A percentile compares a stretch with the other conserved stretches of the same genome.
phyloP scores from a whole-genome alignment of 495 filamentous ascomycete species.

The Aspergillus conjunctus region DNA sequence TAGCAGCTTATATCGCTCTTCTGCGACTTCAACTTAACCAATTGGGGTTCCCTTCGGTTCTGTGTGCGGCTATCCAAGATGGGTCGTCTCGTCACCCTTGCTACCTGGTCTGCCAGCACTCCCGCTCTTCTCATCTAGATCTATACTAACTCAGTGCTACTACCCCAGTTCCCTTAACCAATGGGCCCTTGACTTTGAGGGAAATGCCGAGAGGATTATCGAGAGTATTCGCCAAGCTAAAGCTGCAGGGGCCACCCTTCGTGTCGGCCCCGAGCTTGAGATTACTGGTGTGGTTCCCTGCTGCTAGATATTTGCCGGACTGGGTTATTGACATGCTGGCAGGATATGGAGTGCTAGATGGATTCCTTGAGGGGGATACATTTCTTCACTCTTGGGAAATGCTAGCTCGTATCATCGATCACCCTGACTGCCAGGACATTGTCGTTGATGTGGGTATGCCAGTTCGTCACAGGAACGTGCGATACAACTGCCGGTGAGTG shows the following conservation, averaged over 20 bases:
- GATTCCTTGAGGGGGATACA: conserved; percentile 55
- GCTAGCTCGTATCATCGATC: conserved; percentile 62
- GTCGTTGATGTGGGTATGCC: conserved; percentile 78
- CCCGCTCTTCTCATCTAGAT: not conserved
- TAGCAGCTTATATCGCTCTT: not conserved
- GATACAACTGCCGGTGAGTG: conserved; percentile 68
- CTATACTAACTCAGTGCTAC: conserved; percentile 14
- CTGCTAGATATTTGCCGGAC: not conserved
- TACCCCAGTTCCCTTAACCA: conserved; percentile 42
- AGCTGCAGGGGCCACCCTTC: conserved; percentile 64
- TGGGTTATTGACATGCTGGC: conserved; percentile 11
- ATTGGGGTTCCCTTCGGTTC: not conserved
- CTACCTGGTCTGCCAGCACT: conserved; percentile 38
- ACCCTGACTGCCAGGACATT: conserved; percentile 71
- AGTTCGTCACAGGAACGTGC: conserved; percentile 61
- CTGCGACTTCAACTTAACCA: not conserved
- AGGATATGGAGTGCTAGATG: conserved; percentile 75
- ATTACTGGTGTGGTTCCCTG: conserved; percentile 45
- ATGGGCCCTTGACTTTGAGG: conserved; percentile 79
- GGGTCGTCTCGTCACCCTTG: conserved; percentile 44
- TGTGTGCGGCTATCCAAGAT: conserved; percentile 25
- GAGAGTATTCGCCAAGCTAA: conserved; percentile 75
- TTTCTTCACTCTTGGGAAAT: conserved; percentile 75
- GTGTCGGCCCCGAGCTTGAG: conserved; percentile 76
- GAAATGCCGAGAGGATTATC: conserved; percentile 75